Evolutionary conservation across 345 rosid species (phyloP).

Genomic region (Capsella bursapastoris): DNA sequence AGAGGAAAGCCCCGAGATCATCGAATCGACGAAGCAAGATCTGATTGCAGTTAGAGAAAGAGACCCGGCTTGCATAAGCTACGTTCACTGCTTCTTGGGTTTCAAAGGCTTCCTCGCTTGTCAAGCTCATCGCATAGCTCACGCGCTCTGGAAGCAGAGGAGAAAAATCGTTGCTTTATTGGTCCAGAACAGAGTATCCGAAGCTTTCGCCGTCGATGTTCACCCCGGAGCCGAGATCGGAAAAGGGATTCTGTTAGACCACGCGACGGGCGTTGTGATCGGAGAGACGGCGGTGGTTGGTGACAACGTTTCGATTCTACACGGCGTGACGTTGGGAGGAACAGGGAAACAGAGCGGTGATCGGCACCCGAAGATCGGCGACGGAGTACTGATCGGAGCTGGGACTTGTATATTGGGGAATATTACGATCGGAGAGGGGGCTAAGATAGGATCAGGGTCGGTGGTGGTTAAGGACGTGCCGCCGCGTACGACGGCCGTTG

Average conservation of each 20-base stretch:
- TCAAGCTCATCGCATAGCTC: conserved; percentile 81
- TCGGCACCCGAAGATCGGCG: conserved; percentile 88
- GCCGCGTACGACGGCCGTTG: conserved; percentile 78
- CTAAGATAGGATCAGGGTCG: conserved; percentile 89
- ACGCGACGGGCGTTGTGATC: conserved; percentile 77
- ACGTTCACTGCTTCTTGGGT: conserved; percentile 71
- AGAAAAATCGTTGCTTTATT: conserved; percentile 64
- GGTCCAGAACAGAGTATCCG: conserved; percentile 79
- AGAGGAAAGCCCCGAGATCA: conserved; percentile 53
- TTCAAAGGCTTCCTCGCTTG: conserved; percentile 81
- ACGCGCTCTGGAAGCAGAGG: conserved; percentile 69
- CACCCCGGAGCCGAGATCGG: conserved; percentile 92
- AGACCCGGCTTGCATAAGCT: conserved; percentile 85
- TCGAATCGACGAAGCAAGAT: conserved; percentile 61
- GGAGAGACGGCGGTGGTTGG: conserved; percentile 97
- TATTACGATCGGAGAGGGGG: conserved; percentile 46
- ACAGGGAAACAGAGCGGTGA: conserved; percentile 83
- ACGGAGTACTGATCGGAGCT: conserved; percentile 88
- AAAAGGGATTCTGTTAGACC: conserved; percentile 72
- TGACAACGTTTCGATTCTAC: conserved; percentile 83
- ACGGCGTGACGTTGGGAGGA: conserved; percentile 87
- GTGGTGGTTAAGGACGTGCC: conserved; percentile 86
- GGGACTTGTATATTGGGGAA: conserved; percentile 91
- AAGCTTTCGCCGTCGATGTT: conserved; percentile 71
- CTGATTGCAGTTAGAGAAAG: conserved; percentile 69